Conservation (phyloP, 495 filamentous ascomycete species). For the Tuber melanosporum region DNA sequence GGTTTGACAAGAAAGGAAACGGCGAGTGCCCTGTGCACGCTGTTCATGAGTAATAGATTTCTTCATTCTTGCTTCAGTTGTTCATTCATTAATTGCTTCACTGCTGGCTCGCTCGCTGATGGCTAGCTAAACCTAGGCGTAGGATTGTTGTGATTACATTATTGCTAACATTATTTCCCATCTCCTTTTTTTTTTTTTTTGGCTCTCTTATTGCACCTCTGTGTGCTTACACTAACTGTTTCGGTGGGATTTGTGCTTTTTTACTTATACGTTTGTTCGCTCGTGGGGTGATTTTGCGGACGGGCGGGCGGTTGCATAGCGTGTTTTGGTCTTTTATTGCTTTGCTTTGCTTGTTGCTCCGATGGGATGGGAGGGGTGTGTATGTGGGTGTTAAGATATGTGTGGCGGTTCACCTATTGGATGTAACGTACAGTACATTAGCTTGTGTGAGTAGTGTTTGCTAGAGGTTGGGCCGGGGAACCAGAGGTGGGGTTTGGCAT, state of each 20-base stretch:
- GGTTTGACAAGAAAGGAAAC: conserved; percentile 50
- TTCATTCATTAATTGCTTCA: not conserved
- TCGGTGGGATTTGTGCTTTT: not conserved
- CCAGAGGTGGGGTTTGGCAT: not conserved
- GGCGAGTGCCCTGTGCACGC: conserved; percentile 54
- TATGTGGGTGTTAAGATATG: not conserved
- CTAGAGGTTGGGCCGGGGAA: not conserved
- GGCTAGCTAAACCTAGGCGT: not conserved
- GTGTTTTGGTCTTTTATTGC: not conserved
- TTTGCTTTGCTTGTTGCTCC: not conserved
- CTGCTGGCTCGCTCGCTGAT: not conserved
- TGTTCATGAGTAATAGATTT: conserved; percentile 37
- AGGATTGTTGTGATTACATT: not conserved
- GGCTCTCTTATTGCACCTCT: not conserved
- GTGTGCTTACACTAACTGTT: not conserved
- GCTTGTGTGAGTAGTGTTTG: not conserved
- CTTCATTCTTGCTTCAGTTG: not conserved
- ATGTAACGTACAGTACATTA: not conserved
- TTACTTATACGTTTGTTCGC: not conserved
- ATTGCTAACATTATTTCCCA: not conserved
- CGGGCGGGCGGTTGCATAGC: not conserved
- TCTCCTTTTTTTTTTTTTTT: not conserved
- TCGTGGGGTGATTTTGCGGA: not conserved
- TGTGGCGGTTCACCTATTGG: not conserved
- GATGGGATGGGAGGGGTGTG: not conserved